Evolutionary conservation across 371 early-diverging fungal genomes (phyloP).

Genomic region (Mucor racemosus): DNA sequence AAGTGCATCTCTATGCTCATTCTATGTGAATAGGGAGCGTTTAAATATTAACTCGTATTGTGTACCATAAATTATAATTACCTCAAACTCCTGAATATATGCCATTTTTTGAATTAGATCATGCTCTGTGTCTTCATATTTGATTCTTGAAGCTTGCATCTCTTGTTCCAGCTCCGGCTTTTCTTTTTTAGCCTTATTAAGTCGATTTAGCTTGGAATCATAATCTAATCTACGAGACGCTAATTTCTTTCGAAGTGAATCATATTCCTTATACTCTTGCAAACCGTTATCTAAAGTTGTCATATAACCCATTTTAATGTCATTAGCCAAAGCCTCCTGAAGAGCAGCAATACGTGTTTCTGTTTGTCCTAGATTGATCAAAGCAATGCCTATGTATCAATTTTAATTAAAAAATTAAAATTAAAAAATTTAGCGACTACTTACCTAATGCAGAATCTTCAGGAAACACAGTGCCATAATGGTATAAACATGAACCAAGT

Average conservation of each 20-base stretch:
- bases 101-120: constrained; percentile 72
- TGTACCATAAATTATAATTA: constrained; percentile 15
- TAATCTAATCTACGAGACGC: constrained; percentile 89
- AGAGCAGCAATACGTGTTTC: constrained; percentile 65
- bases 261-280: constrained; percentile 69
- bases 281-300: constrained; percentile 52
- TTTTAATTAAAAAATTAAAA: background rate
- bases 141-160: constrained; percentile 82
- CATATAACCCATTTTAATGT: constrained; percentile 52
- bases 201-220: constrained; percentile 86
- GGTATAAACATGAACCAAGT: constrained; percentile 63
- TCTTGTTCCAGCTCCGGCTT: constrained; percentile 89
- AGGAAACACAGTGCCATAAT: constrained; percentile 59
- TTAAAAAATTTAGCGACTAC: background rate
- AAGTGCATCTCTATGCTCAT: constrained; percentile 60
- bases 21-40: constrained; percentile 33
- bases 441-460: constrained; percentile 68
- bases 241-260: constrained; percentile 77
- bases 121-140: constrained; percentile 89
- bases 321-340: constrained; percentile 60
- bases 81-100: constrained; percentile 73
- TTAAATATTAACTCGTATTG: background rate
- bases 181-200: constrained; percentile 89
- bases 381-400: constrained; percentile 43
- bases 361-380: constrained; percentile 65